A percentile compares a stretch with the other conserved stretches of the same genome.
These are phyloP conservation scores for Amphirosellinia nigrospora DNA, from an alignment of 495 filamentous ascomycete species.

Conservation along the genomic window DNA sequence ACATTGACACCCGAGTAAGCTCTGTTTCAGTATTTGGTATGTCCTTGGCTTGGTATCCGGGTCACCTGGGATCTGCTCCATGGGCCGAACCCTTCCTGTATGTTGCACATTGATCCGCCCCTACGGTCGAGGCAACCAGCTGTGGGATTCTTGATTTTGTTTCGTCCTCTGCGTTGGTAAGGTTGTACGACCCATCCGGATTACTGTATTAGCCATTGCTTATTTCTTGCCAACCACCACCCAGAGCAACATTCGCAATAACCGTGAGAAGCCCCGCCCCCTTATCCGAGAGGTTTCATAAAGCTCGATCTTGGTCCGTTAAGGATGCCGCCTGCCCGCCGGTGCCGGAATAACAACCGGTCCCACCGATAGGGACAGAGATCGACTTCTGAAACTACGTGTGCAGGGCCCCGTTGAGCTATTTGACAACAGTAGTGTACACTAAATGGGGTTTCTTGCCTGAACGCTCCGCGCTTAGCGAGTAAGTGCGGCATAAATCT, in stretches of 20 bases:
- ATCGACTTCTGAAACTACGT: slow-evolving; percentile 24
- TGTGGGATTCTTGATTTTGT: slow-evolving; percentile 11
- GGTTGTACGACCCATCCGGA: not conserved
- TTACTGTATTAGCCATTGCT: not conserved
- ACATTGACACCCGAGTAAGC: slow-evolving; percentile 24
- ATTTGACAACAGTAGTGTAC: slow-evolving; percentile 2
- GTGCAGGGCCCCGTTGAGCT: slow-evolving; percentile 2
- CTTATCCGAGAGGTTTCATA: not conserved
- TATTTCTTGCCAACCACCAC: not conserved
- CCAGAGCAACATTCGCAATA: not conserved
- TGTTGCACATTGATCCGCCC: slow-evolving; percentile 19
- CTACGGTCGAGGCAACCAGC: slow-evolving; percentile 18
- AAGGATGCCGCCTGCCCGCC: slow-evolving; percentile 9
- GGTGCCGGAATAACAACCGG: slow-evolving; percentile 14
- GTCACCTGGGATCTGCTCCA: slow-evolving; percentile 14
- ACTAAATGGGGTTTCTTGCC: not conserved
- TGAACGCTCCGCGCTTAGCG: slow-evolving; percentile 19
- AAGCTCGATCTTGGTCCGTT: not conserved
- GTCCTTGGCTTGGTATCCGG: slow-evolving; percentile 11
- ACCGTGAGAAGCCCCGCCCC: not conserved
- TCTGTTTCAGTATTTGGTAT: slow-evolving; percentile 23
- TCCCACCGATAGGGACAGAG: slow-evolving; percentile 25
- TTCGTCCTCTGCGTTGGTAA: slow-evolving; percentile 13
- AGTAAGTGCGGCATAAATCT: slow-evolving; percentile 23
- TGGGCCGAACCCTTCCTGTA: slow-evolving; percentile 19